These are phyloP conservation scores for Venturia nashicola DNA, from an alignment of 2,329 filamentous ascomycete species.

Conservation along the genomic window DNA sequence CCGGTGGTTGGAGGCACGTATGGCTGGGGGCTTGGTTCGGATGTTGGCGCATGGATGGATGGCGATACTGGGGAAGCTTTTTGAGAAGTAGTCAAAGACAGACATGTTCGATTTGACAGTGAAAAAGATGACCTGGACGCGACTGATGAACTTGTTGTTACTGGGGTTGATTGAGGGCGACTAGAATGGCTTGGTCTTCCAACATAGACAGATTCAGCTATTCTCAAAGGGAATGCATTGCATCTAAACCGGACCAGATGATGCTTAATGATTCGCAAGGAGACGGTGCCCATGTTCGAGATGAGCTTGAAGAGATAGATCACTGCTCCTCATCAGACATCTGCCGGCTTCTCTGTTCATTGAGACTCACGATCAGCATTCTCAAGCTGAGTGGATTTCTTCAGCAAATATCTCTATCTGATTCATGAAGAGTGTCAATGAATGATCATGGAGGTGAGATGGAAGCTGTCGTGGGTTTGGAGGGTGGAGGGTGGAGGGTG, in stretches of 20 bases:
- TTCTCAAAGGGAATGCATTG: not conserved
- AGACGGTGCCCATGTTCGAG: not conserved
- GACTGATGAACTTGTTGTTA: not conserved
- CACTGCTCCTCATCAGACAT: not conserved
- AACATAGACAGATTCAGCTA: not conserved
- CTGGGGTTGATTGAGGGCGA: not conserved
- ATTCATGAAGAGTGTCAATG: not conserved
- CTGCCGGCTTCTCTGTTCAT: not conserved
- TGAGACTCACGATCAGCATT: not conserved
- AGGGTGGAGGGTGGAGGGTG: no score
- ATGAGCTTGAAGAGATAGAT: not conserved
- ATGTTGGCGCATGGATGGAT: not conserved
- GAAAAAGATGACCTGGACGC: not conserved
- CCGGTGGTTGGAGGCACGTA: conserved; percentile 63
- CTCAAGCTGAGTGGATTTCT: no score
- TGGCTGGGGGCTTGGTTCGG: conserved; percentile 4
- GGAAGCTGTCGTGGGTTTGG: not conserved
- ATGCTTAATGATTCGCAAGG: not conserved
- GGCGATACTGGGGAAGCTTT: not conserved
- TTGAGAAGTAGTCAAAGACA: not conserved
- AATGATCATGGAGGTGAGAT: not conserved
- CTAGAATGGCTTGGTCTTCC: no score
- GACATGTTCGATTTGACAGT: not conserved
- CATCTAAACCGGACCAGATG: not conserved
- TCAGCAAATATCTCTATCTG: not conserved